Evolutionary conservation across 208 protist genomes (phyloP).

Genomic region (Zelonia costaricensis): DNA sequence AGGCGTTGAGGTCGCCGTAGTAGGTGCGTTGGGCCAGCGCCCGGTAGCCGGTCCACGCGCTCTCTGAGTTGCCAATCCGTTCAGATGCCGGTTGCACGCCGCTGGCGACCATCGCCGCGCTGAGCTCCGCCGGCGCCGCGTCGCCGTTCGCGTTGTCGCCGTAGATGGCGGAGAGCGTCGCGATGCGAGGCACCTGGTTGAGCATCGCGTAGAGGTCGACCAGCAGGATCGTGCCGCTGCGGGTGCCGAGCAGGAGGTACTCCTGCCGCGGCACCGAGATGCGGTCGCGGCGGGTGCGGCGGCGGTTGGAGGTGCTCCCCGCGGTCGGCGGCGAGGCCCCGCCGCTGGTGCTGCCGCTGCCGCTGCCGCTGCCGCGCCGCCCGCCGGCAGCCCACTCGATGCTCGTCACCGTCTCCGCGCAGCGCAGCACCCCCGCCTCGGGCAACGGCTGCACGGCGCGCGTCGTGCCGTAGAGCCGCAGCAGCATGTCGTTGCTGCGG

Average conservation of each 20-base stretch:
- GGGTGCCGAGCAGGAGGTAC: slow-evolving; percentile 47
- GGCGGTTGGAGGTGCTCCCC: background rate
- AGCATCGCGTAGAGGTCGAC: slow-evolving; percentile 38
- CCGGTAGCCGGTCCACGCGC: slow-evolving; percentile 27
- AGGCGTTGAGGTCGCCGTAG: slow-evolving; percentile 23
- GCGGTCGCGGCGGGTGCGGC: background rate
- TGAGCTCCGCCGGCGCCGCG: background rate
- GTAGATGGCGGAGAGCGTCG: slow-evolving; percentile 1
- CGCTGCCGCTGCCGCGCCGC: slow-evolving; percentile 14
- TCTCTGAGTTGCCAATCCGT: slow-evolving; percentile 26
- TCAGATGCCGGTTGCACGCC: slow-evolving; percentile 5
- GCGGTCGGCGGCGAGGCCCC: background rate
- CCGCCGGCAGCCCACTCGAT: slow-evolving; percentile 65
- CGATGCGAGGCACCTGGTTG: slow-evolving; percentile 31
- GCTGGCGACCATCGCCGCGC: background rate
- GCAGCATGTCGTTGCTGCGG: slow-evolving; percentile 59
- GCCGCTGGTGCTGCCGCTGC: slow-evolving; percentile 9
- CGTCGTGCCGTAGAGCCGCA: slow-evolving; percentile 65
- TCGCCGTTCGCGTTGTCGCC: background rate
- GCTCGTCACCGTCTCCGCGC: slow-evolving; percentile 52
- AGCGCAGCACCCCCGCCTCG: slow-evolving; percentile 50
- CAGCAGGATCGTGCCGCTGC: slow-evolving; percentile 30
- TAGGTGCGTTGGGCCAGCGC: slow-evolving; percentile 28
- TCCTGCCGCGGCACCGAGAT: slow-evolving; percentile 30
- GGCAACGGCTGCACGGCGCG: slow-evolving; percentile 61